Conservation (phyloP, 768 basidiomycete species). For the Kwoniella sp. region DNA sequence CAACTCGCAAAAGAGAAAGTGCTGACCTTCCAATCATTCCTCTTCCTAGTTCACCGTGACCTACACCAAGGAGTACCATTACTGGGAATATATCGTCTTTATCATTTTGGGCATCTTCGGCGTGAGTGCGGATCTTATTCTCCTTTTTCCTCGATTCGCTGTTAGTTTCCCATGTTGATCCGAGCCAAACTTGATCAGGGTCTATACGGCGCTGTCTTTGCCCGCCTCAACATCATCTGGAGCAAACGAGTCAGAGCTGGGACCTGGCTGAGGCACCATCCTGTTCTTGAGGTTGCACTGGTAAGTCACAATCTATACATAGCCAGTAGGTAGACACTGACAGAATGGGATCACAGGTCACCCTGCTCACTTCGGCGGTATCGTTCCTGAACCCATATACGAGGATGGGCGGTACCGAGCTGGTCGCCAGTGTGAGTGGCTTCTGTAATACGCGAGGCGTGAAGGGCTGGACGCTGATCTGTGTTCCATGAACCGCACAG, state of each 20-base stretch:
- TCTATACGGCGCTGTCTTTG: slow-evolving; percentile 77
- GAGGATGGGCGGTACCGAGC: slow-evolving; percentile 91
- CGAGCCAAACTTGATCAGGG: slow-evolving; percentile 63
- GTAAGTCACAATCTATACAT: slow-evolving; percentile 59
- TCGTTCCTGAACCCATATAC: slow-evolving; percentile 88
- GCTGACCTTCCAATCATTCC: not conserved
- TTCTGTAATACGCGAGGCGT: too few species aligned
- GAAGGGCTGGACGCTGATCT: not conserved
- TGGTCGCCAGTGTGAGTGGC: slow-evolving; percentile 77
- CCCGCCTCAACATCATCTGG: slow-evolving; percentile 88
- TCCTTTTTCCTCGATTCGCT: too few species aligned
- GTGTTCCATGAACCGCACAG: slow-evolving; percentile 20
- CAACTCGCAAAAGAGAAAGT: slow-evolving; percentile 48
- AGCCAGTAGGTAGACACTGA: slow-evolving; percentile 4
- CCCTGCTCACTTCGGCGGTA: slow-evolving; percentile 71
- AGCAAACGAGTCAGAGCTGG: slow-evolving; percentile 76
- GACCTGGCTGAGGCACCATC: slow-evolving; percentile 78
- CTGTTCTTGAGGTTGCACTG: slow-evolving; percentile 77
- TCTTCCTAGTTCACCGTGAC: slow-evolving; percentile 44
- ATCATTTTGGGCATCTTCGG: slow-evolving; percentile 85
- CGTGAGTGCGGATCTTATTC: slow-evolving; percentile 59
- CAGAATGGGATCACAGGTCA: slow-evolving; percentile 66
- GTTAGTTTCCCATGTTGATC: too few species aligned
- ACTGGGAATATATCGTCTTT: slow-evolving; percentile 83
- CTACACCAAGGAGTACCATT: slow-evolving; percentile 80